Conservation (phyloP, 768 basidiomycete genomes). For the Collybia mongolica region DNA sequence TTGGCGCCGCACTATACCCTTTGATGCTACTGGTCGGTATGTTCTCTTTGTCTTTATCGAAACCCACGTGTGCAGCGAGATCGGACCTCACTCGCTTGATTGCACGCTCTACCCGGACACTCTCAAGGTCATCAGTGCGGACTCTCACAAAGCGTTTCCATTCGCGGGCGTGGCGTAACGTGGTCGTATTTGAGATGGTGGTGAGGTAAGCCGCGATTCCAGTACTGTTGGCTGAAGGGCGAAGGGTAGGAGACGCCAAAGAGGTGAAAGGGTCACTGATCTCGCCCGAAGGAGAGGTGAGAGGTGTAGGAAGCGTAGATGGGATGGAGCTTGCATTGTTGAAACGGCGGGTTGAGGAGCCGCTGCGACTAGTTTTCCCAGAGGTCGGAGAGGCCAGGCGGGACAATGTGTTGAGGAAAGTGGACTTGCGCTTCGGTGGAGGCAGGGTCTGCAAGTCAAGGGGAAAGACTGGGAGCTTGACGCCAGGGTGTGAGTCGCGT, state of each 20-base stretch:
- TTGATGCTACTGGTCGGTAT: conserved; percentile 12
- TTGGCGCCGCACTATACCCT: conserved; percentile 14
- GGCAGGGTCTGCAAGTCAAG: conserved; percentile 56
- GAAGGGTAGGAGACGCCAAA: conserved; percentile 30
- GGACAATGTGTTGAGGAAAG: conserved; percentile 83
- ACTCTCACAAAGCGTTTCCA: conserved; percentile 90
- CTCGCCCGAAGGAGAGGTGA: conserved; percentile 55
- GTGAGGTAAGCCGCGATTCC: conserved; percentile 81
- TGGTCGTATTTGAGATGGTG: conserved; percentile 64
- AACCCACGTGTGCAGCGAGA: conserved; percentile 64
- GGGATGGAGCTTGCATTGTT: conserved; percentile 31
- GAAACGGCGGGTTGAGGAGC: conserved; percentile 31
- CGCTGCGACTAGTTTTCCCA: conserved; percentile 45
- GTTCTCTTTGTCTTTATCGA: conserved; percentile 32
- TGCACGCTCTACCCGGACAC: conserved; percentile 81
- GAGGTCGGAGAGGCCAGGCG: conserved; percentile 74
- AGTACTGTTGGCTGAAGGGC: conserved; percentile 54
- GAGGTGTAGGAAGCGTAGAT: conserved; percentile 41
- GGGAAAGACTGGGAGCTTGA: conserved; percentile 60
- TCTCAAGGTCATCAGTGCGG: conserved; percentile 85
- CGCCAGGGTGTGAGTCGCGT: conserved; percentile 56
- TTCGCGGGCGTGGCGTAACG: conserved; percentile 59
- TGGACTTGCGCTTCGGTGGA: conserved; percentile 75
- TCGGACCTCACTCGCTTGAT: conserved; percentile 88
- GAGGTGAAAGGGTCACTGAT: conserved; percentile 59